A percentile compares a stretch with the other conserved stretches of the same genome.
These are phyloP conservation scores for Rhizomucor pusillus DNA, from an alignment of 371 early-diverging fungal genomes.

Conservation along the genomic window DNA sequence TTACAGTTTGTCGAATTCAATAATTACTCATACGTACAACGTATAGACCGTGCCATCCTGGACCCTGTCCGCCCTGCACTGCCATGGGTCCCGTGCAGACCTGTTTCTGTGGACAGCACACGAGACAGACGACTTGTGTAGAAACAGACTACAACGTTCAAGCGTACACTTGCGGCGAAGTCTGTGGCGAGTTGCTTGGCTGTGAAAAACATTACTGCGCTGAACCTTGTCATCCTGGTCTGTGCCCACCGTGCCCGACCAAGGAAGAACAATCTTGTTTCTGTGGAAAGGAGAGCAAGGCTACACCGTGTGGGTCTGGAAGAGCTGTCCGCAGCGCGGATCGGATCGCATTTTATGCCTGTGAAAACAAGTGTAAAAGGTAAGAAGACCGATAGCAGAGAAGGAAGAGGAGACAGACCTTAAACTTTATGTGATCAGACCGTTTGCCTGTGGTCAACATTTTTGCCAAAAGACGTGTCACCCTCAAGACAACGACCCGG, in stretches of 20 bases:
- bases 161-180: slow-evolving; percentile 63
- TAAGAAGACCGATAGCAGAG: slow-evolving; percentile 21
- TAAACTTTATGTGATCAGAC: too few relatives aligned
- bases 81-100: slow-evolving; percentile 67
- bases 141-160: slow-evolving; percentile 62
- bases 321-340: slow-evolving; percentile 27
- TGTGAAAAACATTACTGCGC: slow-evolving; percentile 72
- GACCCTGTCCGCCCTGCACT: slow-evolving; percentile 91
- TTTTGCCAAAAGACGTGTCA: slow-evolving; percentile 76
- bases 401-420: too few relatives aligned
- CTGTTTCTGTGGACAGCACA: slow-evolving; percentile 82
- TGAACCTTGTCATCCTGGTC: slow-evolving; percentile 64
- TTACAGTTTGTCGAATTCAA: not conserved
- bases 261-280: slow-evolving; percentile 63
- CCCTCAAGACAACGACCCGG: slow-evolving; percentile 42
- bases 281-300: slow-evolving; percentile 65
- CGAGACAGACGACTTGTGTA: slow-evolving; percentile 63
- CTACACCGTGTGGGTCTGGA: slow-evolving; percentile 62
- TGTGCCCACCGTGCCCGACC: slow-evolving; percentile 65
- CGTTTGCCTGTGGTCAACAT: slow-evolving; percentile 76
- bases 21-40: not conserved
- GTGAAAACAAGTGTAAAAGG: slow-evolving; percentile 58
- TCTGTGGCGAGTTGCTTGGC: slow-evolving; percentile 68
- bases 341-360: slow-evolving; percentile 59
- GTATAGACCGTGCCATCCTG: slow-evolving; percentile 85